These are phyloP conservation scores for Sporothrix globosa DNA, from an alignment of 2,329 filamentous ascomycete genomes.

Conservation along the genomic window DNA sequence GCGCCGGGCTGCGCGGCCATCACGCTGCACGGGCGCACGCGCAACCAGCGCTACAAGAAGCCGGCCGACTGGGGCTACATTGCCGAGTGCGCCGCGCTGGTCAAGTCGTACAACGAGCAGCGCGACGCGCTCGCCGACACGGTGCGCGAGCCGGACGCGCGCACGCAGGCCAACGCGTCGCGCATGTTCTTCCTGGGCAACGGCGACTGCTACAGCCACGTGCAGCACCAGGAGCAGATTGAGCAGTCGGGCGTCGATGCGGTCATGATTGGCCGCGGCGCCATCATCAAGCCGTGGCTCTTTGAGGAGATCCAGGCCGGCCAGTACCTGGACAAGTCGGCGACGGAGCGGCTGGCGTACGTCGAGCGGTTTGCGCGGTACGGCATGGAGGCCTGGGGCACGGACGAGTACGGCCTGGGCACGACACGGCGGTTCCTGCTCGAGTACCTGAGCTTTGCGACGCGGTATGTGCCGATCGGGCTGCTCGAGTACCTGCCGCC, in stretches of 20 bases:
- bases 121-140: conserved; percentile 73
- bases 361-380: conserved; percentile 89
- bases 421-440: conserved; percentile 89
- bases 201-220: conserved; percentile 92
- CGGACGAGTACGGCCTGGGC: conserved; percentile 90
- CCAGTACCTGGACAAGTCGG: conserved; percentile 95
- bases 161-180: conserved; percentile 67
- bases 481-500: conserved; percentile 87
- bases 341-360: conserved; percentile 80
- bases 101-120: conserved; percentile 76
- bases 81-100: conserved; percentile 80
- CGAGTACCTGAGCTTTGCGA: conserved; percentile 93
- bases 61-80: conserved; percentile 96
- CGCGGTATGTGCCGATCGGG: conserved; percentile 88
- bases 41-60: conserved; percentile 91
- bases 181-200: conserved; percentile 93
- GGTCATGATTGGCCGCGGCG: conserved; percentile 97
- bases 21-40: conserved; percentile 88
- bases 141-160: conserved; percentile 71
- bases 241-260: conserved; percentile 79
- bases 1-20: conserved; percentile 90
- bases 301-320: conserved; percentile 93
- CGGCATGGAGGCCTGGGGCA: conserved; percentile 92
- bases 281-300: conserved; percentile 96
- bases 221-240: conserved; percentile 81